Evolutionary conservation across 169 alveolate species (phyloP).

Genomic region (Perkinsus chesapeaki): DNA sequence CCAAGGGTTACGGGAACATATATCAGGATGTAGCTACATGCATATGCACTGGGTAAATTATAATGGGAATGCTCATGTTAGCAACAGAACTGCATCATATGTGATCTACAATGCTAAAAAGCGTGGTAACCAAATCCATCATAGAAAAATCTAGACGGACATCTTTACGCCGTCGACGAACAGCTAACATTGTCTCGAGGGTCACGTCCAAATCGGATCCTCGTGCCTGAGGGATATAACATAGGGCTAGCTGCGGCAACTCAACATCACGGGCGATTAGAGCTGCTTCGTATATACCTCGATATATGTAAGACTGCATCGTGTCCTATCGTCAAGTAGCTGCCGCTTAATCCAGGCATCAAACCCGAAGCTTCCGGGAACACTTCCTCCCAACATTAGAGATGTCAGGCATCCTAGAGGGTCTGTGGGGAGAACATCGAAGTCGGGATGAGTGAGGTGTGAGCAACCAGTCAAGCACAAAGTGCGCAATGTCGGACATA

Average conservation of each 20-base stretch:
- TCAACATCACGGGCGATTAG: not conserved
- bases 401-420: not conserved
- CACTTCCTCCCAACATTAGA: not conserved
- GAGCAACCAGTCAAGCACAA: not conserved
- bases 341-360: not conserved
- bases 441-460: not conserved
- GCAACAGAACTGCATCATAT: not conserved
- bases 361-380: not conserved
- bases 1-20: not conserved
- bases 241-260: not conserved
- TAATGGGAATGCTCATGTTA: not conserved
- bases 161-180: not conserved
- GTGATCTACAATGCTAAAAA: not conserved
- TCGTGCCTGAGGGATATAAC: not conserved
- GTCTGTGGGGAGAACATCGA: not conserved
- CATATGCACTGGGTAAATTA: not conserved
- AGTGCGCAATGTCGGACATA: not conserved
- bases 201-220: not conserved
- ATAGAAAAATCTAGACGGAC: not conserved
- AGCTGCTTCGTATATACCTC: not conserved
- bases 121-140: not conserved
- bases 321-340: not conserved
- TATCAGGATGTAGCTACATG: not conserved
- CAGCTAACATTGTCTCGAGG: not conserved
- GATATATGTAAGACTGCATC: not conserved